These are phyloP conservation scores for Syncephalastrum contaminatum DNA, from an alignment of 371 early-diverging fungal genomes.

Conservation along the genomic window DNA sequence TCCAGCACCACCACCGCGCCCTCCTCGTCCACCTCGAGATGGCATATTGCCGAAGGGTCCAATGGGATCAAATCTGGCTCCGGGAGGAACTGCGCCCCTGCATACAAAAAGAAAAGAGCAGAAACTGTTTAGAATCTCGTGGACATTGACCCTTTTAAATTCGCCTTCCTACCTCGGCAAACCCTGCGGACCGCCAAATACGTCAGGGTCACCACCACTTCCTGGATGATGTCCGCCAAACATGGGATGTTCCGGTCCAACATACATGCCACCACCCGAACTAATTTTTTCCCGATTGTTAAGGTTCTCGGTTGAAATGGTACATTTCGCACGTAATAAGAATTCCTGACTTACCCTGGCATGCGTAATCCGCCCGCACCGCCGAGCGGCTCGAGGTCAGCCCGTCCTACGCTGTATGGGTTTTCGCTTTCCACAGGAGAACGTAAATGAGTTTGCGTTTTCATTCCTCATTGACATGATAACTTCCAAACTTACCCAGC, in stretches of 20 bases:
- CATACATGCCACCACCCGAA: constrained; percentile 79
- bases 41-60: constrained; percentile 71
- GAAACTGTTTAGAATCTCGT: background rate
- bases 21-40: constrained; percentile 27
- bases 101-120: background rate
- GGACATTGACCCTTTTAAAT: background rate
- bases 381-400: constrained; percentile 56
- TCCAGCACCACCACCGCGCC: constrained; percentile 26
- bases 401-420: constrained; percentile 58
- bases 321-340: background rate
- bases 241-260: constrained; percentile 91
- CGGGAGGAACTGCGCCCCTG: constrained; percentile 87
- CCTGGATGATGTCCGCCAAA: constrained; percentile 57
- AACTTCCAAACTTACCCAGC: constrained; percentile 15
- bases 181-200: constrained; percentile 53
- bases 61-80: constrained; percentile 94
- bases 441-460: background rate
- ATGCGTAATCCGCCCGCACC: constrained; percentile 39
- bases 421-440: constrained; percentile 14
- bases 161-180: constrained; percentile 43
- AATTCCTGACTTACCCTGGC: constrained; percentile 35
- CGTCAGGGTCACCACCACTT: constrained; percentile 31
- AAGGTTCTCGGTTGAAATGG: background rate
- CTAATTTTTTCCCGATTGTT: constrained; percentile 11
- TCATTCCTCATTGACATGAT: background rate